Evolutionary conservation across 371 early-diverging fungal genomes (phyloP), one percentile per base, ranked within the genome.

Genomic region (Cokeromyces recurvatus): DNA sequence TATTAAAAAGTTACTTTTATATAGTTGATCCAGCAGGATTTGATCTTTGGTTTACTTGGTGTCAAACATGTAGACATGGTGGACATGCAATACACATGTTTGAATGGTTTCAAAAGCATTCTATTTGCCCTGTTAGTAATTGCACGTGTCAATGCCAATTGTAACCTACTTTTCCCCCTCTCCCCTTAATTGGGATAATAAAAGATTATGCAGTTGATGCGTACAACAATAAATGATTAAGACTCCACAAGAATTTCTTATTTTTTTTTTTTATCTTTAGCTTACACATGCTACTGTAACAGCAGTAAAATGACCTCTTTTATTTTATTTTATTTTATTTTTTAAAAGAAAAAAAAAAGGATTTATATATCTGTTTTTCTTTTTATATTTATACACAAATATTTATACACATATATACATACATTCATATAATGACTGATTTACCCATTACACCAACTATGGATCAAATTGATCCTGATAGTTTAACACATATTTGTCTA

Each of bases 1-100:
- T n/a, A n/a, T n/a, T n/a, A n/a, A n/a, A n/a, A n/a, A n/a, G n/a
- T n/a, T n/a, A n/a, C n/a, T n/a, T n/a, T n/a, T n/a, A n/a, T 45
- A 10, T 46, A 70, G 62, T 49, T 17, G 67, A 67, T 51, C 75
- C 78, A n/a, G 68, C 72, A 36, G 79, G 89, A 10, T 87, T 95
- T 59, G 90, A 92, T 48, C 64, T 80, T 34, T 97, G 96, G 96
- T 97, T 95, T 62, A 94, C 93, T 10, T 97, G 97, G 97, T 97
- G 97, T 63, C 95, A 94, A 61, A 87, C 89, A 12, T 97, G 97
- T 65, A 77, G 91, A 4, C 97, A 97, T 66, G 97, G 97, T 20
- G 97, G 97, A 2, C 97, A 97, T 59, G 85, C 91, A 3, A 64
- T 74, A 20, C 97, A 95, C 57, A 79, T 97, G 64, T 64, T 79